These are phyloP conservation scores for Puccinia coronata DNA, from an alignment of 1,284 basidiomycete genomes.

Conservation along the genomic window DNA sequence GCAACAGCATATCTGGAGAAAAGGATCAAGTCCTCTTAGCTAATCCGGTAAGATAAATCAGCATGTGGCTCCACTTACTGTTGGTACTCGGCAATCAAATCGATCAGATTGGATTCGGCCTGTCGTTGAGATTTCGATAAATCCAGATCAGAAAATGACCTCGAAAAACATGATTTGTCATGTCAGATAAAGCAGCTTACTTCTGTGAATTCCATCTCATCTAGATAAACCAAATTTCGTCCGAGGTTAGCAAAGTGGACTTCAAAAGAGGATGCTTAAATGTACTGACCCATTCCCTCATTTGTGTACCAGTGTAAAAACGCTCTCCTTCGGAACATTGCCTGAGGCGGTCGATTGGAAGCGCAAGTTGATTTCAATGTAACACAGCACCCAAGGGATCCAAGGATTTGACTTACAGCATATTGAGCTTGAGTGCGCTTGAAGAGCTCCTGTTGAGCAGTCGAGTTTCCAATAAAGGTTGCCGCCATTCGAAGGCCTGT, in stretches of 20 bases:
- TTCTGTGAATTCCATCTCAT: constrained; percentile 60
- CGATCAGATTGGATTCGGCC: constrained; percentile 50
- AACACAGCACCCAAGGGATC: constrained; percentile 44
- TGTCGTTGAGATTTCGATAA: neutral
- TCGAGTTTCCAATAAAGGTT: constrained; percentile 59
- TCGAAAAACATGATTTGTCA: neutral
- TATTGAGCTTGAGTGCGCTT: constrained; percentile 49
- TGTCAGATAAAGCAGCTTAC: constrained; percentile 55
- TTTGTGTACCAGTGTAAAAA: constrained; percentile 61
- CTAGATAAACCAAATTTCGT: constrained; percentile 34
- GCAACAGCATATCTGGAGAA: neutral
- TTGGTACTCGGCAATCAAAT: constrained; percentile 59
- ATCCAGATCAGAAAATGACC: constrained; percentile 7
- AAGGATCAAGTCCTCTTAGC: neutral
- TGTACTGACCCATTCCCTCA: constrained; percentile 56
- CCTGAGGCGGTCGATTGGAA: constrained; percentile 54
- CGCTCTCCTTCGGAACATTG: constrained; percentile 59
- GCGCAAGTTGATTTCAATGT: constrained; percentile 51
- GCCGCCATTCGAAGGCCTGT: constrained; percentile 58
- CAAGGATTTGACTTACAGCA: constrained; percentile 8
- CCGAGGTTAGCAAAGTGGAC: neutral
- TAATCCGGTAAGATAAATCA: neutral
- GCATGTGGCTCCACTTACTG: constrained; percentile 50
- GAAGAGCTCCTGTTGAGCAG: constrained; percentile 57
- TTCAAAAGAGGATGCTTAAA: neutral